A percentile compares a stretch with the other conserved stretches of the same genome.
Evolutionary conservation across 73 alveolate species (phyloP).

Genomic region (Paramecium primaurelia): DNA sequence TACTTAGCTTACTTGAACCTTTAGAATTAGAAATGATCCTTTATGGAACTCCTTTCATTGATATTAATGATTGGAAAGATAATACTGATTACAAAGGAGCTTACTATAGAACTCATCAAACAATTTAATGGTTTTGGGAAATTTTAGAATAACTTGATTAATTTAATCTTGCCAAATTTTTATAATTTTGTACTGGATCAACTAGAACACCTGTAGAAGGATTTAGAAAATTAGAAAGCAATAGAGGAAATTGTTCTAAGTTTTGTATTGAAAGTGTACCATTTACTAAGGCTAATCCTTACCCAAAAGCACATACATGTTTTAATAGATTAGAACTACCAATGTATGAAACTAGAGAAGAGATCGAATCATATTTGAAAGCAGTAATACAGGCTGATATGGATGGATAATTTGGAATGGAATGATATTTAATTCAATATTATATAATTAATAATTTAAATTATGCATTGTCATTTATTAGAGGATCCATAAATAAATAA

Average conservation of each 20-base stretch:
- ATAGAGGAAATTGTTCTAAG: slow-evolving; percentile 84
- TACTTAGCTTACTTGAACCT: slow-evolving; percentile 58
- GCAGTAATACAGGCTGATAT: slow-evolving; percentile 29
- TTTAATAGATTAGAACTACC: slow-evolving; percentile 96
- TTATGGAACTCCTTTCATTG: slow-evolving; percentile 79
- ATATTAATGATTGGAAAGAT: slow-evolving; percentile 92
- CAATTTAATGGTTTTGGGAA: slow-evolving; percentile 96
- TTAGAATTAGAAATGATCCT: slow-evolving; percentile 76
- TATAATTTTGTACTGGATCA: slow-evolving; percentile 93
- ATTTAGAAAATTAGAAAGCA: slow-evolving; percentile 71
- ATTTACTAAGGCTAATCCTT: slow-evolving; percentile 68
- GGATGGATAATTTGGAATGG: slow-evolving; percentile 47
- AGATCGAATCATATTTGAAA: neutral
- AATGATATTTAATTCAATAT: slow-evolving; percentile 30
- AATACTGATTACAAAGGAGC: slow-evolving; percentile 86
- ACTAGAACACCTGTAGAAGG: slow-evolving; percentile 95
- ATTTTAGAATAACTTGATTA: slow-evolving; percentile 69
- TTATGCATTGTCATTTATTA: neutral
- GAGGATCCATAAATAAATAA: neutral
- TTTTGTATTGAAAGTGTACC: slow-evolving; percentile 78
- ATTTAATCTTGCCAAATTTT: slow-evolving; percentile 79
- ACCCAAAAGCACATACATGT: slow-evolving; percentile 97
- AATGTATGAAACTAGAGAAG: slow-evolving; percentile 55
- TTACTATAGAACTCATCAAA: slow-evolving; percentile 67
- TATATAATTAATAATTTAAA: neutral